Conservation (phyloP, 768 basidiomycete species). For the Calocera cornea region DNA sequence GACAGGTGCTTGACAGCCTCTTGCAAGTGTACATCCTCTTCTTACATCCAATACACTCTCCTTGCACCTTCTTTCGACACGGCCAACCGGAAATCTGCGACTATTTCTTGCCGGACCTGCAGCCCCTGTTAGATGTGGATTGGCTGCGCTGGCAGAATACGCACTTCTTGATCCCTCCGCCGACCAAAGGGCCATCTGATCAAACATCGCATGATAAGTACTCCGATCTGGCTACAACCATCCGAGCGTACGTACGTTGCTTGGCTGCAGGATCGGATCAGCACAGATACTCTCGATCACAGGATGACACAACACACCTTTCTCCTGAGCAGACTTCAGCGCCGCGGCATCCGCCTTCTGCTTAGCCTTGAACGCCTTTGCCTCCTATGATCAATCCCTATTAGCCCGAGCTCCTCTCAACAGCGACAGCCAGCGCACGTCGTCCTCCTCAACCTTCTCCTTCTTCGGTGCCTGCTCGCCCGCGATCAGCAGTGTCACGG, state of each 20-base stretch:
- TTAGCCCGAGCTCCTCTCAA: not conserved
- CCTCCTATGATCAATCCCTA: conserved; percentile 41
- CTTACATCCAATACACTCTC: too few relatives aligned
- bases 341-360: conserved; percentile 63
- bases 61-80: too few relatives aligned
- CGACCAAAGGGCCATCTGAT: conserved; percentile 47
- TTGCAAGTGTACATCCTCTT: too few relatives aligned
- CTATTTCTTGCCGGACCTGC: not conserved
- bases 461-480: conserved; percentile 66
- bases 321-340: conserved; percentile 55
- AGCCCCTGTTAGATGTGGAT: not conserved
- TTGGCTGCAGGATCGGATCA: not conserved
- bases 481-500: not conserved
- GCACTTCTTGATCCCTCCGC: conserved; percentile 79
- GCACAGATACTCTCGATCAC: not conserved
- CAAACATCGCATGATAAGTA: not conserved
- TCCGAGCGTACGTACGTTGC: not conserved
- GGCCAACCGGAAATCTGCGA: too few relatives aligned
- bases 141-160: conserved; percentile 19
- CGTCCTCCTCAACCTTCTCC: conserved; percentile 46
- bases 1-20: too few relatives aligned
- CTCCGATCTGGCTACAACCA: not conserved
- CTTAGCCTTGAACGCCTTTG: conserved; percentile 58
- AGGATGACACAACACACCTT: conserved; percentile 35
- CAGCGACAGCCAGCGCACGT: conserved; percentile 10